Evolutionary conservation across 139 green algal genomes (phyloP).

Genomic region (Limnomonas spitsbergensis): DNA sequence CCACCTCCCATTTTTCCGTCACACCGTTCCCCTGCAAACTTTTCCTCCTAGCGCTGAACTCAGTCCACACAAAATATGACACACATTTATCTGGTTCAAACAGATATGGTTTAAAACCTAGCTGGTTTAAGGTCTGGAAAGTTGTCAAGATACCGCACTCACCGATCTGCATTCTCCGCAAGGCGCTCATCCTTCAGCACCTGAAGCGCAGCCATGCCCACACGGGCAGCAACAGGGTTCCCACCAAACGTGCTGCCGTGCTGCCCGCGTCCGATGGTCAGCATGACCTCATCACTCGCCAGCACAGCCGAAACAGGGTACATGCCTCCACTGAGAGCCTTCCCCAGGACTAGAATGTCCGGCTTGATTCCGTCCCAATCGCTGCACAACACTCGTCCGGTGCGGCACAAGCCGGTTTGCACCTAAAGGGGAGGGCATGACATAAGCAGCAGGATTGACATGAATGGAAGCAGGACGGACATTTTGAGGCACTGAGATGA

Average conservation of each 20-base stretch:
- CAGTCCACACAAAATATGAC: too few species aligned
- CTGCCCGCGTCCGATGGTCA: conserved; percentile 80
- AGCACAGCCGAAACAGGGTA: conserved; percentile 93
- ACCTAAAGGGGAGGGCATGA: conserved; percentile 55
- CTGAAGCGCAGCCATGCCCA: conserved; percentile 85
- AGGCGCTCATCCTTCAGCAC: conserved; percentile 92
- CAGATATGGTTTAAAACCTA: too few species aligned
- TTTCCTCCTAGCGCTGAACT: too few species aligned
- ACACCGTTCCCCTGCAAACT: too few species aligned
- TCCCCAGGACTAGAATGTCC: conserved; percentile 91
- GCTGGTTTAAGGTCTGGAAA: too few species aligned
- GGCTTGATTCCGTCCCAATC: conserved; percentile 85
- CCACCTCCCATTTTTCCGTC: too few species aligned
- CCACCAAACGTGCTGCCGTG: conserved; percentile 91
- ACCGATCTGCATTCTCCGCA: conserved; percentile 67
- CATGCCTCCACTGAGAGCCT: conserved; percentile 42
- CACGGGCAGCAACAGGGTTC: conserved; percentile 86
- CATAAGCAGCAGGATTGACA: too few species aligned
- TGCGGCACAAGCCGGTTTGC: conserved; percentile 76
- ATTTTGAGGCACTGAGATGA: too few species aligned
- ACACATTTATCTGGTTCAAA: too few species aligned
- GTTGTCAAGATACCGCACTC: too few species aligned
- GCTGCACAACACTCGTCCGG: conserved; percentile 79
- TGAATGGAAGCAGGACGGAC: not conserved
- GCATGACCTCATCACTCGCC: conserved; percentile 81